These are phyloP conservation scores for Monosporascus sp. DNA, from an alignment of 2,329 filamentous ascomycete species.

Conservation along the genomic window DNA sequence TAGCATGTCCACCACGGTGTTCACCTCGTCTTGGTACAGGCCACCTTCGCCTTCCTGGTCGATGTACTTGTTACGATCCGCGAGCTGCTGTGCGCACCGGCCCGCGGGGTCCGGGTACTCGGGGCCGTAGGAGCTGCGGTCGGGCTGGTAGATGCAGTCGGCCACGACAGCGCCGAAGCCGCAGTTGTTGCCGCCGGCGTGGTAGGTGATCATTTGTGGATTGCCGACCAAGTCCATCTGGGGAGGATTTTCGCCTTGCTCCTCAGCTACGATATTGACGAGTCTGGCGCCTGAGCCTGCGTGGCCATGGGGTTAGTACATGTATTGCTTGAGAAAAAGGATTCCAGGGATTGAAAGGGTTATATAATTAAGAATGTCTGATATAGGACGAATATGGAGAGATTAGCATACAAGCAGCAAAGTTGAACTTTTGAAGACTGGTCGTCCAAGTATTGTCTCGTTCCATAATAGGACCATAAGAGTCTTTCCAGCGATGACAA, in stretches of 20 bases:
- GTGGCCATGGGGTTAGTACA: not conserved
- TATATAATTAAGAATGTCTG: not conserved
- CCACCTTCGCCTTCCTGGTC: not conserved
- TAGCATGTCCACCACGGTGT: constrained; percentile 3
- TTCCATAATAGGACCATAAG: constrained; percentile 9
- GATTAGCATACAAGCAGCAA: constrained; percentile 7
- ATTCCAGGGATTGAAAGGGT: not conserved
- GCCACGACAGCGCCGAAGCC: constrained; percentile 4
- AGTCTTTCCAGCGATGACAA: constrained; percentile 9
- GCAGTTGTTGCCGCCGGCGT: constrained; percentile 7
- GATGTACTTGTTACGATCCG: constrained; percentile 2
- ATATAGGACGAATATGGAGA: not conserved
- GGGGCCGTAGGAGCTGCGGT: not conserved
- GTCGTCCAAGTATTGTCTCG: constrained; percentile 7
- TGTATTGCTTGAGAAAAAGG: not conserved
- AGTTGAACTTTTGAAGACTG: constrained; percentile 3
- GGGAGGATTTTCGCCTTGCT: constrained; percentile 4
- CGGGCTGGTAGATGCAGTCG: constrained; percentile 8
- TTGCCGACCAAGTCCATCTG: constrained; percentile 5
- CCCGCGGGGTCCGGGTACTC: constrained; percentile 4
- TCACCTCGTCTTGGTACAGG: constrained; percentile 4
- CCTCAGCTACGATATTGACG: not conserved
- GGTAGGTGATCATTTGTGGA: constrained; percentile 7
- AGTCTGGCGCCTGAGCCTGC: constrained; percentile 3
- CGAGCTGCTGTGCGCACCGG: constrained; percentile 1